These are phyloP conservation scores for Heterococcus sp. DNA, from an alignment of 108 stramenopile genomes.

Conservation along the genomic window DNA sequence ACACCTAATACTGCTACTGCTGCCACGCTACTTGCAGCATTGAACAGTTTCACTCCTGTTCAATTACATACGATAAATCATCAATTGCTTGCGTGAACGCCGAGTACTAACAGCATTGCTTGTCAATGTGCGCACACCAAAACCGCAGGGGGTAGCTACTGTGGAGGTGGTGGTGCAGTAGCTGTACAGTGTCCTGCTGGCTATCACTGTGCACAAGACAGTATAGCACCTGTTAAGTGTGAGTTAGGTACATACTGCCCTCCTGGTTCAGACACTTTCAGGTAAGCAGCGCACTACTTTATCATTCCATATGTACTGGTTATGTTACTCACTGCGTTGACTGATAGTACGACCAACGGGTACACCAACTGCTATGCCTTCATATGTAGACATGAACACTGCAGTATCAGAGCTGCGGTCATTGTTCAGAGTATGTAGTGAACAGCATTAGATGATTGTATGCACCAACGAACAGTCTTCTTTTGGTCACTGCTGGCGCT, in stretches of 20 bases:
- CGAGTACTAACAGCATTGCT: no score
- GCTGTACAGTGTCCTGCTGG: not conserved
- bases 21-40: not conserved
- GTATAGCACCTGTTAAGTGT: not conserved
- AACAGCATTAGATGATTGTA: no score
- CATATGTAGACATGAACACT: no score
- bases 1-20: not conserved
- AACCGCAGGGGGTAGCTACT: not conserved
- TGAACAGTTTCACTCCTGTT: not conserved
- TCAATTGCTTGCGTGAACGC: not conserved
- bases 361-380: no score
- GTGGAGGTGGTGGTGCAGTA: not conserved
- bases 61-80: not conserved
- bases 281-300: not conserved
- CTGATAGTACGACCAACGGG: no score
- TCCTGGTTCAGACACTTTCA: not conserved
- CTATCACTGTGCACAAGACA: constrained; percentile 8
- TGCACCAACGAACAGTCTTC: no score
- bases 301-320: not conserved
- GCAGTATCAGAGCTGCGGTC: no score
- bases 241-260: not conserved
- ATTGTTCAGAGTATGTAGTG: no score
- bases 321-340: no score
- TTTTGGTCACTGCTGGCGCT: no score
- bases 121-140: no score